These are phyloP conservation scores for Fusarium neocosmosporiellum DNA, from an alignment of 2,329 filamentous ascomycete genomes.

Conservation along the genomic window DNA sequence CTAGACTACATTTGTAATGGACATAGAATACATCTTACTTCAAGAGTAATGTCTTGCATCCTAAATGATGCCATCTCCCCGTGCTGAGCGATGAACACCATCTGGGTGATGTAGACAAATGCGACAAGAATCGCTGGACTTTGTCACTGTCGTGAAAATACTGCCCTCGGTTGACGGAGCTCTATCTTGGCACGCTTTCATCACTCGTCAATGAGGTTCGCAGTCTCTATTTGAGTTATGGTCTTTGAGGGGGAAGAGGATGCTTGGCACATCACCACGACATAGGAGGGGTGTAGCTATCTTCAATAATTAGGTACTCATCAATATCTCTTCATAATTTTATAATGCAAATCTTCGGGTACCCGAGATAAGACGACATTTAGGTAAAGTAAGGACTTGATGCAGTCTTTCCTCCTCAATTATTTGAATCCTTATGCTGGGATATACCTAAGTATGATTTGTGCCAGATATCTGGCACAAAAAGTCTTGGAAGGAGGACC, in stretches of 20 bases:
- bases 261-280: not conserved
- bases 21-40: not conserved
- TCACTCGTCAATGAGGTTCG: not conserved
- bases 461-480: not conserved
- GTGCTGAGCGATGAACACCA: not conserved
- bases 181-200: not conserved
- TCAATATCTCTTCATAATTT: not conserved
- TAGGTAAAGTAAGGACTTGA: not conserved
- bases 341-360: not conserved
- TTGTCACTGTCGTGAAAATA: not conserved
- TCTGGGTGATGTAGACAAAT: not conserved
- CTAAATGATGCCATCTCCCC: not conserved
- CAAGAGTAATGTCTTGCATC: not conserved
- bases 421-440: not conserved
- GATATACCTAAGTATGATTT: not conserved
- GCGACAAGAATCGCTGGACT: not conserved
- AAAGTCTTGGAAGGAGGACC: not conserved
- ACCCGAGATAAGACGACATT: not conserved
- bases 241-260: not conserved
- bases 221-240: not conserved
- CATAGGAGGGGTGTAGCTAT: not conserved
- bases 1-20: not conserved
- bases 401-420: not conserved
- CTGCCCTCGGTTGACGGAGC: not conserved
- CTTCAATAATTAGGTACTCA: not conserved